Evolutionary conservation across 495 filamentous ascomycete species (phyloP), one percentile per base, ranked within the genome.

Genomic region (Rostrohypoxylon terebratum): DNA sequence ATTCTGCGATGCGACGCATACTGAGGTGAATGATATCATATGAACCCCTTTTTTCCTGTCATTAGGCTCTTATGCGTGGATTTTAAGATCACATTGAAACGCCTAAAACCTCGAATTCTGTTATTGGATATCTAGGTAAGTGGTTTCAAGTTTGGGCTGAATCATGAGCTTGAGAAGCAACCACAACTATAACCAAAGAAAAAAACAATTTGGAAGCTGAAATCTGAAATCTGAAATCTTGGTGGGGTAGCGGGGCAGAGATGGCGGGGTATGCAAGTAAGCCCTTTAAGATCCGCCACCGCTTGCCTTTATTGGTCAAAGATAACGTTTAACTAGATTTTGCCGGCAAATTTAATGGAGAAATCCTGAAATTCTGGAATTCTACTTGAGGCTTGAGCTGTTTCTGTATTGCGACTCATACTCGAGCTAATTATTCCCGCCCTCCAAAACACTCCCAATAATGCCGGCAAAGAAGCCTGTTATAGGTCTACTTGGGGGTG

Each of bases 401-500:
- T 60, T 68, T 68, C 53, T 31, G 10, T 23, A 28, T 14, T 36
- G 54, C 40, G 45, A 67, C 33, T 67, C 61, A 53, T 54, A 61
- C 21, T 42, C 18, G 40, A 40, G 9, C 14, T 25, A 57, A 42
- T 33, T 38, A 63, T 59, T 14, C 14, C 25, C 23, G 23, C 1
- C 33, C 13, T 18, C 9, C 21, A 13, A 11, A 40, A 42, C 1
- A 13, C 18, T 28, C 33, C 45, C 47, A 16, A 45, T 1, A 18
- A 72, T 72, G 70, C 7, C 60, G 25, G 47, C 55, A 8, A 74
- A 69, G 58, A 74, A 70, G 42, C 71, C 71, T 6, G 51, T 74
- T 8, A 74, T 74, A 34, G 71, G 71, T 0, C 23, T 74, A 13
- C 14, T 74, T 33, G 71, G 71, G 0, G 71, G 71, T 16, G 95